A percentile compares a stretch with the other conserved stretches of the same genome.
These are phyloP conservation scores for Ilyonectria sp. DNA, from an alignment of 2,329 filamentous ascomycete species.

Conservation along the genomic window DNA sequence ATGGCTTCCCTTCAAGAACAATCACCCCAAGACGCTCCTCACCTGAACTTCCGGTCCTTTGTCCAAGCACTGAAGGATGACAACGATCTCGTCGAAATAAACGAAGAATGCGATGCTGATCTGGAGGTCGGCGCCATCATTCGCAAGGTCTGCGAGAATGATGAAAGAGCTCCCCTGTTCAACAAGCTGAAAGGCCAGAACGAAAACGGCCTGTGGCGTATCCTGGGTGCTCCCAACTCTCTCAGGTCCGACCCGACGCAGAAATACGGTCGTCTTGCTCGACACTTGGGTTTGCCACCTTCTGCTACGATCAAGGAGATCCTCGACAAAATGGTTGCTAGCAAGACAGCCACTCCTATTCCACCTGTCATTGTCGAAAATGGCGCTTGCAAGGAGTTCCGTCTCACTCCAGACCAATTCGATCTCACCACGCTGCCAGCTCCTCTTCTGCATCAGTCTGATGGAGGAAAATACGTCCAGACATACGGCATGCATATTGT, in stretches of 20 bases:
- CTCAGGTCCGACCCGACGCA: constrained; percentile 44
- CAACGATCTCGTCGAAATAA: constrained; percentile 61
- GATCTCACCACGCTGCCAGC: constrained; percentile 57
- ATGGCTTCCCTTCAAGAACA: constrained; percentile 28
- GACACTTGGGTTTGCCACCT: constrained; percentile 57
- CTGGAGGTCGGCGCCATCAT: constrained; percentile 65
- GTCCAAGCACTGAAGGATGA: constrained; percentile 48
- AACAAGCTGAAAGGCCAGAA: constrained; percentile 64
- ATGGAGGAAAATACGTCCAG: constrained; percentile 67
- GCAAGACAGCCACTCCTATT: constrained; percentile 51
- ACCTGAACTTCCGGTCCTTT: constrained; percentile 46
- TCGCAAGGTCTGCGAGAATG: constrained; percentile 60
- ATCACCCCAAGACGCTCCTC: constrained; percentile 25
- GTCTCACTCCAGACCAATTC: constrained; percentile 32
- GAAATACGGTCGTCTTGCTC: constrained; percentile 59
- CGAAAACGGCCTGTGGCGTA: constrained; percentile 59
- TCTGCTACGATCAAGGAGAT: constrained; percentile 52
- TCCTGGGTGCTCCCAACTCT: constrained; percentile 62
- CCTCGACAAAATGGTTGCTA: constrained; percentile 57
- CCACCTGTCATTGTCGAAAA: constrained; percentile 51
- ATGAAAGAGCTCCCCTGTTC: constrained; percentile 65
- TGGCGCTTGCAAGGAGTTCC: constrained; percentile 38
- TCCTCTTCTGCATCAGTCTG: constrained; percentile 59
- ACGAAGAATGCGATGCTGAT: constrained; percentile 58
- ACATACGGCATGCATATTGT: constrained; percentile 67